Conservation (phyloP, 78 protist species). For the Goniomonas avonlea region DNA sequence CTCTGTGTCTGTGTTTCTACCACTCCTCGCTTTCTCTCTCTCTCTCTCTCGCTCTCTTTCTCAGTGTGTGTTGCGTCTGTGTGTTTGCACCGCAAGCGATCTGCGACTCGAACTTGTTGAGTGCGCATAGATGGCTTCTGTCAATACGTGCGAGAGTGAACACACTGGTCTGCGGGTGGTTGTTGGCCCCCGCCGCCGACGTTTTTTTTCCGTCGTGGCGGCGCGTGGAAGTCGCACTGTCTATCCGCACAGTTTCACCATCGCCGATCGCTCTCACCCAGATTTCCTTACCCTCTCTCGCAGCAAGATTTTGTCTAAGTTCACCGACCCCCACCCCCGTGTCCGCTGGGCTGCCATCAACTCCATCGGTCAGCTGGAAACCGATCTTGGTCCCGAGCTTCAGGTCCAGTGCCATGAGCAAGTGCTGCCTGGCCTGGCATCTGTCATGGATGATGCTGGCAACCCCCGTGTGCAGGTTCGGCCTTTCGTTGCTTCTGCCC, state of each 20-base stretch:
- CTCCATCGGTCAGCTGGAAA: slow-evolving; percentile 74
- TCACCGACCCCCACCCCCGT: slow-evolving; percentile 73
- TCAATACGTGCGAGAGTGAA: too few species aligned
- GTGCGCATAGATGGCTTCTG: too few species aligned
- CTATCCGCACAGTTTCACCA: too few species aligned
- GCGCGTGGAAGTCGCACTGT: too few species aligned
- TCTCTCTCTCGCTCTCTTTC: too few species aligned
- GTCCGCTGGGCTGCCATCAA: slow-evolving; percentile 80
- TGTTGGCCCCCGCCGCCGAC: background rate
- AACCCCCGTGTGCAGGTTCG: slow-evolving; percentile 17
- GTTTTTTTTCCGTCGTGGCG: too few species aligned
- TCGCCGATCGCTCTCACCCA: background rate
- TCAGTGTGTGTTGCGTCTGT: background rate
- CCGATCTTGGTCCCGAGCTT: slow-evolving; percentile 54
- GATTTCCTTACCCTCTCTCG: background rate
- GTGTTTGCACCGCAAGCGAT: background rate
- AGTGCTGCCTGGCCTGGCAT: slow-evolving; percentile 38
- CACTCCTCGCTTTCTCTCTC: too few species aligned
- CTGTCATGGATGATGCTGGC: slow-evolving; percentile 15
- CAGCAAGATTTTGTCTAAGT: background rate
- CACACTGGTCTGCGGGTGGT: too few species aligned
- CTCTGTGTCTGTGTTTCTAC: too few species aligned
- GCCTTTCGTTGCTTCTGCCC: too few species aligned
- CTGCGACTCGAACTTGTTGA: too few species aligned
- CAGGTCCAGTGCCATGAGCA: slow-evolving; percentile 17